These are phyloP conservation scores for Metrosideros polymorpha DNA, from an alignment of 441 rosid species.

Conservation along the genomic window DNA sequence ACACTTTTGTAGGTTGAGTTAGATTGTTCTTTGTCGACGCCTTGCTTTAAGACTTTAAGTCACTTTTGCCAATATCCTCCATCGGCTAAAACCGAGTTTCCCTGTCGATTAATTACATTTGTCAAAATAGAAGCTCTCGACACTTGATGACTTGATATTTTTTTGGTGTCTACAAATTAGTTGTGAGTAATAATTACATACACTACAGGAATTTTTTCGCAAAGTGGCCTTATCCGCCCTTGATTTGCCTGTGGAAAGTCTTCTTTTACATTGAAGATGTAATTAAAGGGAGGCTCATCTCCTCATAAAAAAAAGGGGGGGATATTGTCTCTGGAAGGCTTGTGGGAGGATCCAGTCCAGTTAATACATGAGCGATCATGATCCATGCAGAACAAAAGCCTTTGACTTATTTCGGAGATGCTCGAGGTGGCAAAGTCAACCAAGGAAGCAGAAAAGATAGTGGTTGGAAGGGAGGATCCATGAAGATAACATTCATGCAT, in stretches of 20 bases:
- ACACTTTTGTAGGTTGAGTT: neutral
- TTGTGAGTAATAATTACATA: neutral
- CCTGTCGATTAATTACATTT: neutral
- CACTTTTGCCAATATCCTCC: neutral
- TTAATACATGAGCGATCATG: neutral
- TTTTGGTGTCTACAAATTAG: neutral
- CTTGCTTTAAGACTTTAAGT: neutral
- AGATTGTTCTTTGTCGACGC: neutral
- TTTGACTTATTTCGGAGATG: neutral
- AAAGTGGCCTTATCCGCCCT: neutral
- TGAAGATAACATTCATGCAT: neutral
- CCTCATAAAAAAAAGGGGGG: neutral
- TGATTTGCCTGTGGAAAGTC: neutral
- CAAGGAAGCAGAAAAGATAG: neutral
- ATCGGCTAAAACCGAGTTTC: neutral
- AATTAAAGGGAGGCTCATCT: neutral
- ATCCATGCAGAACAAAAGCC: neutral
- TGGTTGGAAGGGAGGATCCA: neutral
- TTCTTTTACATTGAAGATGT: neutral
- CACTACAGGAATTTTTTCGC: neutral
- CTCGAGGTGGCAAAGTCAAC: neutral
- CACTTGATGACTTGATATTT: neutral
- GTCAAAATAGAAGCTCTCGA: neutral
- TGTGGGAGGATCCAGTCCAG: neutral
- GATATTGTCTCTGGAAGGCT: neutral